Percentiles rank a stretch among this genome's conserved stretches.
These are phyloP conservation scores for Cruciata laevipes DNA, from an alignment of 257 asterid genomes.

Conservation along the genomic window DNA sequence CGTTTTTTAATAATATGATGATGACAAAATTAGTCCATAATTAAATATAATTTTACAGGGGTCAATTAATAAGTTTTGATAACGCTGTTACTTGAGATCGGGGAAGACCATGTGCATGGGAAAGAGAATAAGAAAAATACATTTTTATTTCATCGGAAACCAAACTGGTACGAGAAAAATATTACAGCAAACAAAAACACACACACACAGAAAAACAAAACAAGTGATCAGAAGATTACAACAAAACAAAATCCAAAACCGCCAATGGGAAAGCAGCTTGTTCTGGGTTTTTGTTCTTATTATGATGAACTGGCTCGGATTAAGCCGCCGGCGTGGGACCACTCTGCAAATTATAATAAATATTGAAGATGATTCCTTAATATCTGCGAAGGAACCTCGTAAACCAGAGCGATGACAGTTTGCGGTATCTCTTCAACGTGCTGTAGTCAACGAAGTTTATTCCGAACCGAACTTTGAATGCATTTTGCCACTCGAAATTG, in stretches of 20 bases:
- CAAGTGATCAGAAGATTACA: not conserved
- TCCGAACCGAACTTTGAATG: constrained; percentile 24
- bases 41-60: too few relatives aligned
- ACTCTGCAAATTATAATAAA: not conserved
- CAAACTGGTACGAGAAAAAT: not conserved
- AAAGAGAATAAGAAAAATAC: too few relatives aligned
- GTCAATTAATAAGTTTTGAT: too few relatives aligned
- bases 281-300: not conserved
- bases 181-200: not conserved
- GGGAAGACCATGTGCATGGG: too few relatives aligned
- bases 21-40: too few relatives aligned
- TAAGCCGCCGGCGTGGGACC: not conserved
- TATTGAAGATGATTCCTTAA: too few relatives aligned
- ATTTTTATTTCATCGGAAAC: not conserved
- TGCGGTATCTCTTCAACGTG: constrained; percentile 20
- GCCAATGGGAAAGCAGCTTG: not conserved
- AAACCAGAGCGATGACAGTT: constrained; percentile 28
- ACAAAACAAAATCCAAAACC: not conserved
- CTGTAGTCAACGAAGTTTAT: constrained; percentile 21
- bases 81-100: too few relatives aligned
- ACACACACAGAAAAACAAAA: not conserved
- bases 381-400: constrained; percentile 7
- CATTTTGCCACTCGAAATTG: constrained; percentile 26
- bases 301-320: not conserved
- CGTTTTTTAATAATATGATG: too few relatives aligned